Percentiles rank a stretch among this genome's conserved stretches.
Conservation (phyloP, 139 green algal genomes). For the Yamagishiella unicocca region DNA sequence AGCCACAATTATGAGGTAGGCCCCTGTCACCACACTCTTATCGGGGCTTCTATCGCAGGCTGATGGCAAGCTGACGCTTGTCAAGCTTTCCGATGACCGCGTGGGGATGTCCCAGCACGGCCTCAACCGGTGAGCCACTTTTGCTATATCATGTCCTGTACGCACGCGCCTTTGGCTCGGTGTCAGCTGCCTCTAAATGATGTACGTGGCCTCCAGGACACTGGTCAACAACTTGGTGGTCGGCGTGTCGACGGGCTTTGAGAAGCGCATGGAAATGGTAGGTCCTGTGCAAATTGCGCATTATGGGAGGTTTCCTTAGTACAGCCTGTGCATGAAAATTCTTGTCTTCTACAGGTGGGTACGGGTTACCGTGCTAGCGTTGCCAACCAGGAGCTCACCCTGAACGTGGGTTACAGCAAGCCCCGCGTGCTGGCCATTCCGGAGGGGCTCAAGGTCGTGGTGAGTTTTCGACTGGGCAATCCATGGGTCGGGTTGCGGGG, state of each 20-base stretch:
- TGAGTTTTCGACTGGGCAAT: conserved; percentile 52
- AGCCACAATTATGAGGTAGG: background rate
- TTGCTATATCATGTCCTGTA: too few species aligned
- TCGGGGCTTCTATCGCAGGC: conserved; percentile 53
- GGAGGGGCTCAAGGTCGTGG: conserved; percentile 84
- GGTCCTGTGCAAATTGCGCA: too few species aligned
- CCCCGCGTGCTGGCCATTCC: conserved; percentile 91
- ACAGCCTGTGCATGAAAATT: conserved; percentile 16
- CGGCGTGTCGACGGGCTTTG: conserved; percentile 90
- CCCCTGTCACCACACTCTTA: background rate
- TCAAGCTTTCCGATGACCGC: conserved; percentile 63
- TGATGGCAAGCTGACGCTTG: conserved; percentile 68
- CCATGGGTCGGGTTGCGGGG: too few species aligned
- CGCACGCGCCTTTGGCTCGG: too few species aligned
- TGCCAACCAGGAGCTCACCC: conserved; percentile 79
- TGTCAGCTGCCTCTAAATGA: too few species aligned
- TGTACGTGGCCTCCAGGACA: too few species aligned
- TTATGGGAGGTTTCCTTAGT: too few species aligned
- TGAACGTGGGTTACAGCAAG: conserved; percentile 95
- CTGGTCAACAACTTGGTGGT: conserved; percentile 95
- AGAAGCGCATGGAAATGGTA: conserved; percentile 76
- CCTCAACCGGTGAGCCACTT: conserved; percentile 71
- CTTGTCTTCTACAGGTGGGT: conserved; percentile 66
- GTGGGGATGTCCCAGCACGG: conserved; percentile 76
- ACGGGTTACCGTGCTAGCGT: conserved; percentile 95